phyloP scores from a whole-genome alignment of 148 eudicot species.

The Oxyria digyna region DNA sequence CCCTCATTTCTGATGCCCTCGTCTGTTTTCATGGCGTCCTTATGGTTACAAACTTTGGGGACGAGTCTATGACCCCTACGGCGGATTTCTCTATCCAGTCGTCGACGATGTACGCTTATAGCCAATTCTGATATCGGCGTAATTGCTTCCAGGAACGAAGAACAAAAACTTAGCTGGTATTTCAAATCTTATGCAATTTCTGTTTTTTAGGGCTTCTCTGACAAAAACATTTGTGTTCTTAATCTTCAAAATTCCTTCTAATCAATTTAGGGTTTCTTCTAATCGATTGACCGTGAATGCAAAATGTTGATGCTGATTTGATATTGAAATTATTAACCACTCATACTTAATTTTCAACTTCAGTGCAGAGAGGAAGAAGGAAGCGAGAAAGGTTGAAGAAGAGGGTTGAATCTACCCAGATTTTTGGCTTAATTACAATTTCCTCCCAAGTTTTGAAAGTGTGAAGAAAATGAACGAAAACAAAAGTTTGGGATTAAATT shows the following conservation, averaged over 20 bases:
- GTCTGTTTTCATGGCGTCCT: slow-evolving; percentile 32
- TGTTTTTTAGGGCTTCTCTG: neutral
- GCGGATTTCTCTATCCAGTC: slow-evolving; percentile 27
- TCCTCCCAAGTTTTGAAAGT: too few relatives aligned
- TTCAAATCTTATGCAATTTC: neutral
- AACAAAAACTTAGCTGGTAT: neutral
- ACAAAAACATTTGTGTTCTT: neutral
- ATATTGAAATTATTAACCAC: neutral
- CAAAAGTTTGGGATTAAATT: too few relatives aligned
- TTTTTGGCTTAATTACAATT: too few relatives aligned
- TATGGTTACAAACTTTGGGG: slow-evolving; percentile 37
- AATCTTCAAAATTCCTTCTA: neutral
- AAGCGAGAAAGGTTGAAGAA: too few relatives aligned
- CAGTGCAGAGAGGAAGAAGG: too few relatives aligned
- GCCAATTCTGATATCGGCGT: slow-evolving; percentile 20
- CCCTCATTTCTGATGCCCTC: slow-evolving; percentile 12
- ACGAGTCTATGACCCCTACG: slow-evolving; percentile 44
- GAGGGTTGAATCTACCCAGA: too few relatives aligned
- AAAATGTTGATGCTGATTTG: neutral
- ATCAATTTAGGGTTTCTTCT: too few relatives aligned
- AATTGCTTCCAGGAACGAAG: neutral
- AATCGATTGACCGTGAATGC: slow-evolving; percentile 2
- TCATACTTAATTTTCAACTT: neutral
- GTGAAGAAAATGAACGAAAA: too few relatives aligned
- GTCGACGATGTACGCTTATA: slow-evolving; percentile 30